phyloP scores from a whole-genome alignment of 345 rosid species.

The Cardamine occulta region DNA sequence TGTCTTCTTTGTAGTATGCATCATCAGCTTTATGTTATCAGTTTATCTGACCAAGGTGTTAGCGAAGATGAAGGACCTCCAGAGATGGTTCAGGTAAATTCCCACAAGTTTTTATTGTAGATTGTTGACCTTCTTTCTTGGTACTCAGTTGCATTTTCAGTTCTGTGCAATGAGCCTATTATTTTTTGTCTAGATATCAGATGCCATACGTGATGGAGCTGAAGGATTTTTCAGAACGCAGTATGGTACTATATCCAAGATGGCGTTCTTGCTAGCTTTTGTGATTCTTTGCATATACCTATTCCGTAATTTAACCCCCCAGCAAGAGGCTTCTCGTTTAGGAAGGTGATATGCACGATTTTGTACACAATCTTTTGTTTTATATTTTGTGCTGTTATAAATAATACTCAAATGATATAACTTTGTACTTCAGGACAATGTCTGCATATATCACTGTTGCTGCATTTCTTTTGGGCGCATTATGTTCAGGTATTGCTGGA shows the following conservation, averaged over 20 bases:
- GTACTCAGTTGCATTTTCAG: background rate
- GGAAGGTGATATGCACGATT: slow-evolving; percentile 62
- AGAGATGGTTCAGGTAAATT: slow-evolving; percentile 81
- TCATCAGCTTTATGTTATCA: slow-evolving; percentile 72
- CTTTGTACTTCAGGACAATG: slow-evolving; percentile 60
- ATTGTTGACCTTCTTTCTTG: slow-evolving; percentile 2
- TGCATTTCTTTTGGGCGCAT: slow-evolving; percentile 87
- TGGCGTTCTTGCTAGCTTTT: slow-evolving; percentile 87
- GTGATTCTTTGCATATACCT: slow-evolving; percentile 81
- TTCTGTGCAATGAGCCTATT: slow-evolving; percentile 38
- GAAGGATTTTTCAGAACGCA: slow-evolving; percentile 98
- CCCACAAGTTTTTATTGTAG: background rate
- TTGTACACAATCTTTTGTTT: background rate
- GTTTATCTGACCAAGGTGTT: slow-evolving; percentile 86
- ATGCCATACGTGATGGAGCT: slow-evolving; percentile 98
- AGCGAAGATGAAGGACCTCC: slow-evolving; percentile 97
- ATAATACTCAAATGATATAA: slow-evolving; percentile 25
- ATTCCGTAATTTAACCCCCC: slow-evolving; percentile 84
- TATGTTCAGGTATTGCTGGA: slow-evolving; percentile 92
- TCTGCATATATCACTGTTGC: slow-evolving; percentile 89
- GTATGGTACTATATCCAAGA: slow-evolving; percentile 90
- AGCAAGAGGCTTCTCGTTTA: slow-evolving; percentile 91
- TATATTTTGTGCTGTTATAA: slow-evolving; percentile 1
- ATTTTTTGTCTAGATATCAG: slow-evolving; percentile 72
- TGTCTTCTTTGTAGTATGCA: slow-evolving; percentile 83